Conservation (phyloP, 2,329 filamentous ascomycete species). For the Trichoderma afroharzianum region DNA sequence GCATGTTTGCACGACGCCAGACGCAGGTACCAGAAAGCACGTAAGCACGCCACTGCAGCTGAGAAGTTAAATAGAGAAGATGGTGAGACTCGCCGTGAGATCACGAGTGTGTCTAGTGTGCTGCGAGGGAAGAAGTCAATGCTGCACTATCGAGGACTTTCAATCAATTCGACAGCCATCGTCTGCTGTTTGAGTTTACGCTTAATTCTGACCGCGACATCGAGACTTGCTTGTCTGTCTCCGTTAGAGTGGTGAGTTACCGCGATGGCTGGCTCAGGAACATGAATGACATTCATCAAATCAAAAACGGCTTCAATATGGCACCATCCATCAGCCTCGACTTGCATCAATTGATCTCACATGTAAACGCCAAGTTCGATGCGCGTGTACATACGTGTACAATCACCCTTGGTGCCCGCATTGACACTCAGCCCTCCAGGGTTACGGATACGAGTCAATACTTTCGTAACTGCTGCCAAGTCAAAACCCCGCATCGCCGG, state of each 20-base stretch:
- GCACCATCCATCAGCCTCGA: background rate
- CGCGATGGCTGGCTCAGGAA: background rate
- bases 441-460: background rate
- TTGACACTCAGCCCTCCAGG: background rate
- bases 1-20: background rate
- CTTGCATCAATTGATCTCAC: background rate
- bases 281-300: background rate
- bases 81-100: background rate
- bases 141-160: background rate
- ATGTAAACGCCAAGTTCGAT: background rate
- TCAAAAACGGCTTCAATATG: background rate
- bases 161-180: background rate
- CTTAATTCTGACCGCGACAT: background rate
- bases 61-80: background rate
- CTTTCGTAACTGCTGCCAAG: background rate
- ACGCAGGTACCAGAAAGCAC: background rate
- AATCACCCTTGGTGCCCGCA: background rate
- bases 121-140: background rate
- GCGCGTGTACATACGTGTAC: background rate
- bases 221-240: background rate
- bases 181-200: conserved; percentile 1
- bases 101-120: background rate
- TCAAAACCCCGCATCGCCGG: background rate
- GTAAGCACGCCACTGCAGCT: background rate
- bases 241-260: background rate